Conservation (phyloP, 192 early-diverging fungal genomes). For the Mycoemilia scoparia region DNA sequence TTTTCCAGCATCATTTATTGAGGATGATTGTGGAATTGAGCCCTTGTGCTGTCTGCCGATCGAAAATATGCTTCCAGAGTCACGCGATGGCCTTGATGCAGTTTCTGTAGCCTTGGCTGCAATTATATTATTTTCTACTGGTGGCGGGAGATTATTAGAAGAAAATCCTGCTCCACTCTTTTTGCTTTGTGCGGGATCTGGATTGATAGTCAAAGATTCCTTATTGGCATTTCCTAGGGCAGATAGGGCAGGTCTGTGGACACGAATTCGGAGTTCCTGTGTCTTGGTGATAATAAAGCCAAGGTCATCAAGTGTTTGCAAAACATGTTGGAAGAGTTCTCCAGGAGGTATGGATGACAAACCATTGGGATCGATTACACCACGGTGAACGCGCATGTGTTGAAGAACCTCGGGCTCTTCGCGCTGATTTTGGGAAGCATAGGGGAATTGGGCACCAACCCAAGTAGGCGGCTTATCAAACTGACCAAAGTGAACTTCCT, state of each 20-base stretch:
- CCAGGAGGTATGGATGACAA: slow-evolving; percentile 44
- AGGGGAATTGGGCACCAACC: slow-evolving; percentile 9
- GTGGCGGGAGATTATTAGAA: too few species aligned
- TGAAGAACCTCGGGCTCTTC: slow-evolving; percentile 27
- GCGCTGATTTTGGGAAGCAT: slow-evolving; percentile 4
- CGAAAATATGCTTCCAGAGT: too few species aligned
- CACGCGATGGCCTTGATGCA: too few species aligned
- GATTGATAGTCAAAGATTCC: neutral
- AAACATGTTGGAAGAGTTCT: slow-evolving; percentile 47
- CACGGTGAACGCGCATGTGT: slow-evolving; percentile 52
- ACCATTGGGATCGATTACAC: slow-evolving; percentile 50
- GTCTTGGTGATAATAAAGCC: slow-evolving; percentile 27
- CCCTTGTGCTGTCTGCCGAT: too few species aligned
- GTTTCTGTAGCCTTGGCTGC: too few species aligned
- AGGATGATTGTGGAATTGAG: too few species aligned
- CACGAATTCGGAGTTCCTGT: slow-evolving; percentile 26
- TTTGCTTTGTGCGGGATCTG: too few species aligned
- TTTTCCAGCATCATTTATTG: too few species aligned
- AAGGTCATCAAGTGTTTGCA: slow-evolving; percentile 30
- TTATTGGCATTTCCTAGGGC: neutral
- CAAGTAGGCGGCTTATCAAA: slow-evolving; percentile 18
- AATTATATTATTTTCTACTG: too few species aligned
- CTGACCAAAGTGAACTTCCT: too few species aligned
- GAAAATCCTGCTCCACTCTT: too few species aligned
- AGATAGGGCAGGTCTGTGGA: slow-evolving; percentile 17